Percentiles rank a stretch among this genome's conserved stretches.
These are phyloP conservation scores for Actinomortierella wolfii DNA, from an alignment of 371 early-diverging fungal genomes.

Conservation along the genomic window DNA sequence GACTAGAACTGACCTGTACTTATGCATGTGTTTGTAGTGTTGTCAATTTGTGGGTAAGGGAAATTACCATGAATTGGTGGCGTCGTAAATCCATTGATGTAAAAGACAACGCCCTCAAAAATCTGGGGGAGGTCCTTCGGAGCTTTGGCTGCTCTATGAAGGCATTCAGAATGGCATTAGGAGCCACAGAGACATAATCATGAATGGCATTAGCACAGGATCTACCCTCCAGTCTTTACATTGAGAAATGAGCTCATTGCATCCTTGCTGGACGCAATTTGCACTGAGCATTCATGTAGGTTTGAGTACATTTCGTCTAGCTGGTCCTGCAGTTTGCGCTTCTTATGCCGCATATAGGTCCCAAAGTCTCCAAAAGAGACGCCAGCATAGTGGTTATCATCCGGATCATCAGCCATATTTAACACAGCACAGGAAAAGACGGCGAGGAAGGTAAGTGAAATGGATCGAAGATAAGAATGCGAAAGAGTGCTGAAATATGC, in stretches of 20 bases:
- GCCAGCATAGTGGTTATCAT: slow-evolving; percentile 55
- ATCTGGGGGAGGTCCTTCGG: slow-evolving; percentile 46
- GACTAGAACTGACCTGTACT: too few relatives aligned
- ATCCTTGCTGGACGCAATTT: too few relatives aligned
- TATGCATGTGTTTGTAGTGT: too few relatives aligned
- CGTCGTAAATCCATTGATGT: slow-evolving; percentile 73
- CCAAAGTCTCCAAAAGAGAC: slow-evolving; percentile 66
- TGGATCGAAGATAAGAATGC: slow-evolving; percentile 6
- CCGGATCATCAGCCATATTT: slow-evolving; percentile 15
- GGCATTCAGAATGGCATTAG: too few relatives aligned
- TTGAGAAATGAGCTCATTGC: too few relatives aligned
- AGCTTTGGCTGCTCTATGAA: slow-evolving; percentile 14
- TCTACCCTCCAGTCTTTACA: too few relatives aligned
- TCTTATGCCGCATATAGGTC: slow-evolving; percentile 66
- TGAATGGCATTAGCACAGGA: too few relatives aligned
- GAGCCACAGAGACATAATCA: too few relatives aligned
- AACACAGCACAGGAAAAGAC: slow-evolving; percentile 5
- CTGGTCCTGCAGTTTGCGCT: slow-evolving; percentile 65
- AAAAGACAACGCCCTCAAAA: slow-evolving; percentile 62
- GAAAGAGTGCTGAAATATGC: too few relatives aligned
- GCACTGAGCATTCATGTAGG: too few relatives aligned
- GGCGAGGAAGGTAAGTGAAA: not conserved
- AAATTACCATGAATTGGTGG: slow-evolving; percentile 51
- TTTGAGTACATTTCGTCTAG: slow-evolving; percentile 58
- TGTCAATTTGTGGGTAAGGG: too few relatives aligned